Evolutionary conservation across 2,329 filamentous ascomycete genomes (phyloP).

Genomic region (Rasamsonia emersonii): DNA sequence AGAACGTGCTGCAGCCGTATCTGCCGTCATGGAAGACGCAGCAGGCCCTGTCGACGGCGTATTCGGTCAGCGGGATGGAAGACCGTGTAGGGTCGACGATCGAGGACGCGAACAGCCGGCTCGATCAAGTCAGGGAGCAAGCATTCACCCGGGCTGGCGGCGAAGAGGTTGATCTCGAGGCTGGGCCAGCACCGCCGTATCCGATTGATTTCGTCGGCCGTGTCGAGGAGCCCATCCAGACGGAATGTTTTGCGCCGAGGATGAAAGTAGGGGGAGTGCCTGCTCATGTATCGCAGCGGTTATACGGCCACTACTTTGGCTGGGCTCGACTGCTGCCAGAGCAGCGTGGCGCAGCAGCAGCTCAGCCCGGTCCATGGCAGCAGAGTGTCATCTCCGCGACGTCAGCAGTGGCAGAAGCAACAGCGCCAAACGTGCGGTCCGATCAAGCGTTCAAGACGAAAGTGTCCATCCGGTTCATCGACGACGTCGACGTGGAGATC

Average conservation of each 20-base stretch:
- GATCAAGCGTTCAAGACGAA: slow-evolving; percentile 41
- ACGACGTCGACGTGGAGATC: slow-evolving; percentile 14
- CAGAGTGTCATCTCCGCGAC: slow-evolving; percentile 51
- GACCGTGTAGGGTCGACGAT: slow-evolving; percentile 20
- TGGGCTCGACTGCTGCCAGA: slow-evolving; percentile 47
- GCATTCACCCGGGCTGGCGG: slow-evolving; percentile 28
- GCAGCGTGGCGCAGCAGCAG: slow-evolving; percentile 20
- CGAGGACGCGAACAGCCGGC: slow-evolving; percentile 28
- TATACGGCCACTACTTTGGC: slow-evolving; percentile 57
- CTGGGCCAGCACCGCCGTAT: slow-evolving; percentile 24
- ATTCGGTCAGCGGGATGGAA: slow-evolving; percentile 21
- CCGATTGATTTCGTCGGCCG: slow-evolving; percentile 37
- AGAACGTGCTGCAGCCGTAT: slow-evolving; percentile 18
- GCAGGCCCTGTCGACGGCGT: slow-evolving; percentile 24
- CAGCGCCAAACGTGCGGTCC: slow-evolving; percentile 28
- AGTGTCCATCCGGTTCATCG: slow-evolving; percentile 27
- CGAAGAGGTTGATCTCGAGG: slow-evolving; percentile 15
- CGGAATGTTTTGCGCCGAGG: slow-evolving; percentile 40
- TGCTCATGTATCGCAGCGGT: slow-evolving; percentile 44
- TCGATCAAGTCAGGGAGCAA: slow-evolving; percentile 23
- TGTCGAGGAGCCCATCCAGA: slow-evolving; percentile 43
- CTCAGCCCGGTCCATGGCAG: slow-evolving; percentile 44
- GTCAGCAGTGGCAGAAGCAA: slow-evolving; percentile 38
- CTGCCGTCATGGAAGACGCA: slow-evolving; percentile 22
- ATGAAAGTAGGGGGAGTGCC: slow-evolving; percentile 47